Conservation (phyloP, 768 basidiomycete species). For the Lactarius indigo region DNA sequence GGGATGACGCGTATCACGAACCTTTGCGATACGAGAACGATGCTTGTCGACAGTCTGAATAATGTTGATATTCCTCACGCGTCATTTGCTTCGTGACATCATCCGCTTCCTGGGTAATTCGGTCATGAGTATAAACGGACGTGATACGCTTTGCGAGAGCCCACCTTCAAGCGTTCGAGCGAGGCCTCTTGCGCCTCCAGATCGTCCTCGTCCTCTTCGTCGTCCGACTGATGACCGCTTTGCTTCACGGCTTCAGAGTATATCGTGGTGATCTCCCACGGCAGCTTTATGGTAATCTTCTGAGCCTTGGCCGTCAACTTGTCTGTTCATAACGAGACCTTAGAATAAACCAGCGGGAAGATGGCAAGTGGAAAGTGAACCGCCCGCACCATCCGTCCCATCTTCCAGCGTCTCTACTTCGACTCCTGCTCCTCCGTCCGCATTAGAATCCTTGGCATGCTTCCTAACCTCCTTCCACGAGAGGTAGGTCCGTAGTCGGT, state of each 20-base stretch:
- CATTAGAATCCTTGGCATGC: slow-evolving; percentile 87
- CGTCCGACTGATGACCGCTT: slow-evolving; percentile 61
- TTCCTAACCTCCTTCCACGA: slow-evolving; percentile 98
- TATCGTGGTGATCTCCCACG: slow-evolving; percentile 92
- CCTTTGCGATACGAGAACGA: slow-evolving; percentile 97
- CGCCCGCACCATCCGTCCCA: slow-evolving; percentile 65
- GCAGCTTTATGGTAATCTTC: slow-evolving; percentile 91
- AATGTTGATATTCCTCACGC: slow-evolving; percentile 93
- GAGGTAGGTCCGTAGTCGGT: slow-evolving; percentile 86
- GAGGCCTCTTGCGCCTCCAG: slow-evolving; percentile 94
- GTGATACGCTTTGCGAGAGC: neutral
- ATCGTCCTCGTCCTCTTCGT: slow-evolving; percentile 95
- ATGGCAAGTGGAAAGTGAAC: slow-evolving; percentile 5
- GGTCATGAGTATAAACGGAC: neutral
- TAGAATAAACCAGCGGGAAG: slow-evolving; percentile 2
- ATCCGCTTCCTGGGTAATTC: slow-evolving; percentile 72
- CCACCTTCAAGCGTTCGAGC: slow-evolving; percentile 77
- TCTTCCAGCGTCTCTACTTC: slow-evolving; percentile 85
- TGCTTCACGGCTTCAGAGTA: slow-evolving; percentile 75
- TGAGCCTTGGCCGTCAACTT: slow-evolving; percentile 80
- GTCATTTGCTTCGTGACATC: slow-evolving; percentile 95
- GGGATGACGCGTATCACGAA: slow-evolving; percentile 32
- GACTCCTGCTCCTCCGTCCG: slow-evolving; percentile 73
- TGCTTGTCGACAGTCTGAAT: slow-evolving; percentile 94
- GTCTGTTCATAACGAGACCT: slow-evolving; percentile 40